Evolutionary conservation across 2,329 filamentous ascomycete species (phyloP).

Genomic region (Talaromyces verruculosus): DNA sequence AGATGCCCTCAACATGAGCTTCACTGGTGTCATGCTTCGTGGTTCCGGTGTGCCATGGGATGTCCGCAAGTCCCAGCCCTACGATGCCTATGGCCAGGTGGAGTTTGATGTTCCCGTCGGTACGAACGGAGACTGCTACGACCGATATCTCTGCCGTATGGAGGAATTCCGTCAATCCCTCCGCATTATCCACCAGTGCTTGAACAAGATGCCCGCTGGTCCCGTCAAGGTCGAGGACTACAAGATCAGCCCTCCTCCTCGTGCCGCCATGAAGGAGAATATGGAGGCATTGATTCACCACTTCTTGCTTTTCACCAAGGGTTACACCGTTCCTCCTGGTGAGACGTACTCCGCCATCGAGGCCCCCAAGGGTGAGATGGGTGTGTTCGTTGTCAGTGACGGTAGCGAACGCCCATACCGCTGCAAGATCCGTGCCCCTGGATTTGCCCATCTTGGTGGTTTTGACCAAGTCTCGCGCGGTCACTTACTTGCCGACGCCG

Average conservation of each 20-base stretch:
- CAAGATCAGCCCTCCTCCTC: slow-evolving; percentile 95
- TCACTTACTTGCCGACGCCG: slow-evolving; percentile 91
- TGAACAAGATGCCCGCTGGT: slow-evolving; percentile 97
- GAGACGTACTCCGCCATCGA: slow-evolving; percentile 98
- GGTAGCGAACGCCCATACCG: slow-evolving; percentile 95
- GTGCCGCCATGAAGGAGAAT: slow-evolving; percentile 99
- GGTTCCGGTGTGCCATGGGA: slow-evolving; percentile 96
- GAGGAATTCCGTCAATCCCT: slow-evolving; percentile 98
- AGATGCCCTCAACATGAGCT: slow-evolving; percentile 95
- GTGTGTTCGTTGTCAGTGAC: slow-evolving; percentile 92
- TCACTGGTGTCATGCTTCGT: slow-evolving; percentile 96
- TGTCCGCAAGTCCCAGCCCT: slow-evolving; percentile 92
- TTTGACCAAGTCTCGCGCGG: slow-evolving; percentile 93
- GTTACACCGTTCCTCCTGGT: slow-evolving; percentile 92
- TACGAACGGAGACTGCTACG: slow-evolving; percentile 97
- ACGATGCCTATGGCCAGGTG: slow-evolving; percentile 96
- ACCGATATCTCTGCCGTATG: slow-evolving; percentile 98
- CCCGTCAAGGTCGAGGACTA: slow-evolving; percentile 97
- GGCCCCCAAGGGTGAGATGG: slow-evolving; percentile 99
- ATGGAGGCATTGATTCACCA: slow-evolving; percentile 99
- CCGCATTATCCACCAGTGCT: slow-evolving; percentile 96
- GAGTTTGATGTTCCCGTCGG: slow-evolving; percentile 98
- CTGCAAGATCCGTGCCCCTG: slow-evolving; percentile 94
- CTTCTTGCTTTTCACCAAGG: slow-evolving; percentile 98
- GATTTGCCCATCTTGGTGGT: slow-evolving; percentile 89